Evolutionary conservation across 768 basidiomycete species (phyloP).

Genomic region (Podaxis carcinomalis): DNA sequence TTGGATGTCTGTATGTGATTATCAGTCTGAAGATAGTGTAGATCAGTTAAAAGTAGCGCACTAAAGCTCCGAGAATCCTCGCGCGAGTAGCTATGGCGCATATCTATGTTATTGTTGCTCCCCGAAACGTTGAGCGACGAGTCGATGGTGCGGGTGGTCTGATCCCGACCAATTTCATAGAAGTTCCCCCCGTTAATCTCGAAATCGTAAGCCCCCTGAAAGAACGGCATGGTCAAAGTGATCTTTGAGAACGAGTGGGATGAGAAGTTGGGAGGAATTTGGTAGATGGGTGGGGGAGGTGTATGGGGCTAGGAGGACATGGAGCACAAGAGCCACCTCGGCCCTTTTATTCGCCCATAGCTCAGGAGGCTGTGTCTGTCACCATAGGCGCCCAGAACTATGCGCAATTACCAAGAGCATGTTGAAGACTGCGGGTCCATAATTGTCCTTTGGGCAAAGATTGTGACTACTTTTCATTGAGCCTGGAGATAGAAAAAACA

Average conservation of each 20-base stretch:
- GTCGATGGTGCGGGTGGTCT: not conserved
- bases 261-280: not conserved
- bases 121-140: not conserved
- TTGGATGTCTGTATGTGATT: not conserved
- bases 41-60: not conserved
- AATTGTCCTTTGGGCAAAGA: not conserved
- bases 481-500: not conserved
- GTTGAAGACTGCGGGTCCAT: not conserved
- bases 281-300: not conserved
- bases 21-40: not conserved
- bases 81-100: not conserved
- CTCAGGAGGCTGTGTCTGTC: not conserved
- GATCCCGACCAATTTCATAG: constrained; percentile 1
- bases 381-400: not conserved
- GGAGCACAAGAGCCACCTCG: not conserved
- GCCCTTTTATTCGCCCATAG: not conserved
- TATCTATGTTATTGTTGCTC: not conserved
- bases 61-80: not conserved
- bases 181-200: constrained; percentile 5
- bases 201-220: constrained; percentile 3
- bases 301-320: not conserved
- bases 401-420: not conserved
- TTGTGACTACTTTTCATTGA: not conserved
- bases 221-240: constrained; percentile 3
- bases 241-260: not conserved